phyloP scores from a whole-genome alignment of 1,284 basidiomycete genomes.

The Trichosporon asahii region DNA sequence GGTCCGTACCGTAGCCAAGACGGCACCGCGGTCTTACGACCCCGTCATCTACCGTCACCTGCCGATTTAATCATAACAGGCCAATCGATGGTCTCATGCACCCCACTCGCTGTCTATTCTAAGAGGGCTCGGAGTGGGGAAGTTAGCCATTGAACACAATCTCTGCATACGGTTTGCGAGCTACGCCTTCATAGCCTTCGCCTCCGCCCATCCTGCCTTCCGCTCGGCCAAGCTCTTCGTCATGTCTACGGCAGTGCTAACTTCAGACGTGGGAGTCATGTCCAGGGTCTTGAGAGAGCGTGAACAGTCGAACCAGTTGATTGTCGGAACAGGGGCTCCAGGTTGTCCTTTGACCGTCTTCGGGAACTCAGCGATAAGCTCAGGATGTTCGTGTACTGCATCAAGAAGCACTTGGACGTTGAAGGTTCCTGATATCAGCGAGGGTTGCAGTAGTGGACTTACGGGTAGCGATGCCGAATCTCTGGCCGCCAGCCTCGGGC shows the following conservation, averaged over 20 bases:
- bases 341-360: slow-evolving; percentile 18
- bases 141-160: too few relatives aligned
- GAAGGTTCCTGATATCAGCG: slow-evolving; percentile 23
- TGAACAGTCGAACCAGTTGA: slow-evolving; percentile 31
- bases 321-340: slow-evolving; percentile 22
- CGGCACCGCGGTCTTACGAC: too few relatives aligned
- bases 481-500: slow-evolving; percentile 27
- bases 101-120: too few relatives aligned
- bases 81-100: too few relatives aligned
- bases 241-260: slow-evolving; percentile 30
- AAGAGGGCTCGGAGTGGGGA: too few relatives aligned
- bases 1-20: too few relatives aligned
- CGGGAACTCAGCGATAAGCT: slow-evolving; percentile 24
- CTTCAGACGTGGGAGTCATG: slow-evolving; percentile 20
- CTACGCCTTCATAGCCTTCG: background rate
- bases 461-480: slow-evolving; percentile 30
- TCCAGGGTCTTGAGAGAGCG: slow-evolving; percentile 18
- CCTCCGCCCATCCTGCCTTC: background rate
- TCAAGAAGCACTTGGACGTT: slow-evolving; percentile 28
- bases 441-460: background rate
- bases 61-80: too few relatives aligned
- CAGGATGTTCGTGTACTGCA: slow-evolving; percentile 11
- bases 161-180: background rate
- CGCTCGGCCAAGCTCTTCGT: slow-evolving; percentile 26
- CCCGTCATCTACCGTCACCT: too few relatives aligned